Percentiles rank a stretch among this genome's conserved stretches.
Evolutionary conservation across 495 filamentous ascomycete species (phyloP).

Genomic region (Hyaloscypha bicolor): DNA sequence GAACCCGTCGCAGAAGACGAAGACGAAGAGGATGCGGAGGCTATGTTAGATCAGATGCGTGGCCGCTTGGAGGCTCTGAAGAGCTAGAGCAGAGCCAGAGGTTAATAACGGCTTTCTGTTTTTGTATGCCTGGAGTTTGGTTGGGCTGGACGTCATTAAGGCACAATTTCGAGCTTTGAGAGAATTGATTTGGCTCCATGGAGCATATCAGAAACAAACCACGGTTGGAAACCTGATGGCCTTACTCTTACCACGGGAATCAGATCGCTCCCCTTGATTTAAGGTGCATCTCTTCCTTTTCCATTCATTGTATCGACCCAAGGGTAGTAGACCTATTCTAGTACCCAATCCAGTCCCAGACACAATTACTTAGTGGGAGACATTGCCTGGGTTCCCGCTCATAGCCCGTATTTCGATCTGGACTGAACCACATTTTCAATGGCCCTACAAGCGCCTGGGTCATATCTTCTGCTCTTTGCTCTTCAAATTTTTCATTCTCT

Average conservation of each 20-base stretch:
- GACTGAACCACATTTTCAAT: too few relatives aligned
- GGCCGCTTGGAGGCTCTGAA: constrained; percentile 87
- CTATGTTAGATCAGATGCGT: constrained; percentile 90
- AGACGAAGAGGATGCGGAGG: constrained; percentile 83
- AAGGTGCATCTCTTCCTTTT: neutral
- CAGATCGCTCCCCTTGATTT: neutral
- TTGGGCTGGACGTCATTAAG: neutral
- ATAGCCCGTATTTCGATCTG: too few relatives aligned
- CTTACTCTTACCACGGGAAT: neutral
- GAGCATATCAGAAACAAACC: neutral
- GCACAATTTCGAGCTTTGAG: neutral
- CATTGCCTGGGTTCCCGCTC: too few relatives aligned
- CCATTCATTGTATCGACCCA: neutral
- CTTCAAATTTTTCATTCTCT: neutral
- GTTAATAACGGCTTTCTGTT: neutral
- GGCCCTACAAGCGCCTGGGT: too few relatives aligned
- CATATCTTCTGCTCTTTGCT: too few relatives aligned
- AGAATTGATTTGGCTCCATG: neutral
- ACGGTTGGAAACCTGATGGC: neutral
- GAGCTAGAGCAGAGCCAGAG: constrained; percentile 55
- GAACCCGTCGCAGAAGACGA: constrained; percentile 51
- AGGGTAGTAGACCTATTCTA: neutral
- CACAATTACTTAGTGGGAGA: too few relatives aligned
- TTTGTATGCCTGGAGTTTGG: constrained; percentile 12
- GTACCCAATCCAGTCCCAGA: too few relatives aligned